Conservation (phyloP, 2,329 filamentous ascomycete species). For the Colletotrichum caudatum region DNA sequence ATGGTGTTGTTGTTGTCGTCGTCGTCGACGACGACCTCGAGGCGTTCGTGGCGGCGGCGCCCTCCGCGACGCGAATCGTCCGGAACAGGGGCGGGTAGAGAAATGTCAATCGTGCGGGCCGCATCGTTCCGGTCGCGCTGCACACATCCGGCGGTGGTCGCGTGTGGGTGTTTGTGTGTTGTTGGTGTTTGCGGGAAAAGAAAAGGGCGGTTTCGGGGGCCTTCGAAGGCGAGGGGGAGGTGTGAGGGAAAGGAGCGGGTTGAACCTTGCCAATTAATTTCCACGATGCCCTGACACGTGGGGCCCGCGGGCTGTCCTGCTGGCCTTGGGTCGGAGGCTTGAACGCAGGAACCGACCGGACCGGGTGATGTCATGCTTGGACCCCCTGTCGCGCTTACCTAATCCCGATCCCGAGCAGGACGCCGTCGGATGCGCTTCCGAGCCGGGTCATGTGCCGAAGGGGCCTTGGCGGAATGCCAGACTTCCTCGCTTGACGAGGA, state of each 20-base stretch:
- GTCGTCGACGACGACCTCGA: slow-evolving; percentile 51
- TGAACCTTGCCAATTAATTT: slow-evolving; percentile 20
- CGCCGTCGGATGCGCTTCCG: slow-evolving; percentile 12
- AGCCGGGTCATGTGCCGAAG: slow-evolving; percentile 15
- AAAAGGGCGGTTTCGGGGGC: neutral
- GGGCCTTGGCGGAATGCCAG: neutral
- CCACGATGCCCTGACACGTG: slow-evolving; percentile 31
- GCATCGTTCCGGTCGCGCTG: slow-evolving; percentile 59
- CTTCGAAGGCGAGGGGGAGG: neutral
- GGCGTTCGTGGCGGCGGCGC: slow-evolving; percentile 54
- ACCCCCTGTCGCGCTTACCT: slow-evolving; percentile 2
- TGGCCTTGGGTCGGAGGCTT: slow-evolving; percentile 19
- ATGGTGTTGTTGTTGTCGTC: slow-evolving; percentile 41
- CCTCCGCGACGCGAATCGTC: slow-evolving; percentile 60
- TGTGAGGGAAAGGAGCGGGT: slow-evolving; percentile 7
- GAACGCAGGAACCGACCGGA: slow-evolving; percentile 6
- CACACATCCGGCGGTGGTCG: neutral
- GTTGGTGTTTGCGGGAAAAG: neutral
- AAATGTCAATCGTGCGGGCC: slow-evolving; percentile 72
- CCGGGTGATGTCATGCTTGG: slow-evolving; percentile 35
- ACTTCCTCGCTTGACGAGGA: neutral
- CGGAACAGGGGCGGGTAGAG: slow-evolving; percentile 77
- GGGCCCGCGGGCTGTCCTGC: slow-evolving; percentile 14
- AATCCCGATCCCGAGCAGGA: slow-evolving; percentile 19
- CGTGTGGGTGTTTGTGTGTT: slow-evolving; percentile 5